These are phyloP conservation scores for Colletotrichum paranaense DNA, from an alignment of 2,329 filamentous ascomycete genomes.

Conservation along the genomic window DNA sequence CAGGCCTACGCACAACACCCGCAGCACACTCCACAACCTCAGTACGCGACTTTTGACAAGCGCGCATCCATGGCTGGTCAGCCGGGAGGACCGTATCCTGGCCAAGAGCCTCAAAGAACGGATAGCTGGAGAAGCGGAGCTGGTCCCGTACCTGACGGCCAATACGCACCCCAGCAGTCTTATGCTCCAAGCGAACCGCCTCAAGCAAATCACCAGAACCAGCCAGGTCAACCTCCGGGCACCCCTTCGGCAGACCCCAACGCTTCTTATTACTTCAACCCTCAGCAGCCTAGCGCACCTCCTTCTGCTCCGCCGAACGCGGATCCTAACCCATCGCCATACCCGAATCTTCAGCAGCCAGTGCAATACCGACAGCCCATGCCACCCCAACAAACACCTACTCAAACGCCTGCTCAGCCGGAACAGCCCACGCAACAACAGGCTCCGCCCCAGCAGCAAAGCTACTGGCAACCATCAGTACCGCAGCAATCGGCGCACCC, in stretches of 20 bases:
- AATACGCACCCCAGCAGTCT: conserved; percentile 49
- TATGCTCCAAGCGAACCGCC: conserved; percentile 47
- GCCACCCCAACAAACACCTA: conserved; percentile 43
- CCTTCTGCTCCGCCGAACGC: conserved; percentile 46
- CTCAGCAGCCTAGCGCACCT: conserved; percentile 46
- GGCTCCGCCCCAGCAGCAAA: conserved; percentile 38
- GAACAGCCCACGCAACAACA: conserved; percentile 46
- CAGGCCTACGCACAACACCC: conserved; percentile 63
- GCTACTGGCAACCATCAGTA: conserved; percentile 50
- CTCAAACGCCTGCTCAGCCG: conserved; percentile 47
- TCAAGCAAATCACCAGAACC: conserved; percentile 42
- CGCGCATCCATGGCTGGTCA: conserved; percentile 53
- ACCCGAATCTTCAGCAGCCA: conserved; percentile 62
- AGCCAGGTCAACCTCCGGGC: conserved; percentile 40
- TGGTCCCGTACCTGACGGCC: conserved; percentile 38
- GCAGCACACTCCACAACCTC: conserved; percentile 51
- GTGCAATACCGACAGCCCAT: conserved; percentile 57
- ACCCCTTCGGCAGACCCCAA: conserved; percentile 59
- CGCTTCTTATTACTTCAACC: conserved; percentile 68
- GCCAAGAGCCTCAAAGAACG: conserved; percentile 58
- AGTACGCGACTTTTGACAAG: conserved; percentile 57
- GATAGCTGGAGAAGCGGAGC: conserved; percentile 61
- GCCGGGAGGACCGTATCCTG: conserved; percentile 55
- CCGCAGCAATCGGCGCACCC: conserved; percentile 42
- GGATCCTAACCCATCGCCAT: conserved; percentile 61